Base-by-base conservation (phyloP, 2,329 filamentous ascomycete genomes). In the Didymella arachidicola region DNA sequence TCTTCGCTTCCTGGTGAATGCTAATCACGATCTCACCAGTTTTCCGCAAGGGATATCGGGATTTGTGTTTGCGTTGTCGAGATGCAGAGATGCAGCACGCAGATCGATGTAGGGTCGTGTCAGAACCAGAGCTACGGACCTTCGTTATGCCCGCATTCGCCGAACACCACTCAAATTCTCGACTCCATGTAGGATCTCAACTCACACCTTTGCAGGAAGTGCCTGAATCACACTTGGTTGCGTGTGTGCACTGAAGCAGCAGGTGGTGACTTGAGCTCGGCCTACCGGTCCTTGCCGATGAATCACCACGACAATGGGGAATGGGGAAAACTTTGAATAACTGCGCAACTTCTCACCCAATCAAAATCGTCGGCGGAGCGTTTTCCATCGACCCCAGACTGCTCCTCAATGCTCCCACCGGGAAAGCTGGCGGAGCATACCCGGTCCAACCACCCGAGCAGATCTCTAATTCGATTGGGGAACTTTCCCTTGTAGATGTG, bases 391-490 rank as follows among this genome's bases (percentile, higher is more conserved):
- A 27, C 5, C 22, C 19, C 39, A 42, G 22, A 27, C 41, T 26
- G 22, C 25, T n/a, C 22, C 6, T 26, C 12, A 25, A n/a, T 14
- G 22, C 22, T 42, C 39, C 39, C 30, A 32, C 30, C 6, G 4
- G 19, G 16, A 25, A 44, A 16, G 19, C 18, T 14, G 29, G 39
- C 25, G 12, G 27, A 38, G 32, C 30, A 19, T 32, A 34, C 30
- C n/a, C 45, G 53, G 19, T 41, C 16, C 25, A 34, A 19, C 41
- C 22, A n/a, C n/a, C 53, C 30, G 38, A 32, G 14, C 22, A 50
- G 11, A 18, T 22, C 2, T 50, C 25, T 50, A 32, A 56, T 56
- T 56, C 39, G 46, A 25, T 25, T 56, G 46, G 46, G 27, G n/a
- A 30, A 29, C 3, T 7, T 2, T 26, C 30, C 46, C 19, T 22